Conservation (phyloP, 2,329 filamentous ascomycete genomes). For the Sporothrix sp. region DNA sequence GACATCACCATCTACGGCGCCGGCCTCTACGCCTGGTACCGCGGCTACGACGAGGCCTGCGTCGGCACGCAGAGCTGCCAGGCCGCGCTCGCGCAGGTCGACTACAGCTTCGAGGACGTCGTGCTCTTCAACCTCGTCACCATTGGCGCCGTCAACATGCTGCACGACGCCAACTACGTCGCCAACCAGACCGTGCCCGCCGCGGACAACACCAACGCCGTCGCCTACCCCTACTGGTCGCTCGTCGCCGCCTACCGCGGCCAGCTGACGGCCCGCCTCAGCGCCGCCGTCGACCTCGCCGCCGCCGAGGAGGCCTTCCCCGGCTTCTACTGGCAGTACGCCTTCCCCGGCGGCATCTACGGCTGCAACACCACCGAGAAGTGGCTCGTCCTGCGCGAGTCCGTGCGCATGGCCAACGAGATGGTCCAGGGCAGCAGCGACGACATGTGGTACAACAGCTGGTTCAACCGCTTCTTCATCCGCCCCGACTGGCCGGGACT, state of each 20-base stretch:
- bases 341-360: too few relatives aligned
- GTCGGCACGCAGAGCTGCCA: not conserved
- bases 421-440: too few relatives aligned
- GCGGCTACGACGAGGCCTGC: not conserved
- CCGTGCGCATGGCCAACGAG: too few relatives aligned
- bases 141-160: not conserved
- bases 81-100: not conserved
- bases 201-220: not conserved
- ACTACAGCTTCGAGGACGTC: not conserved
- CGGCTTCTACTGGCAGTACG: too few relatives aligned
- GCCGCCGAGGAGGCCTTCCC: too few relatives aligned
- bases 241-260: not conserved
- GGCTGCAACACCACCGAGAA: too few relatives aligned
- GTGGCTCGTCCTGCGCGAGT: too few relatives aligned
- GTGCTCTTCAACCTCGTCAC: not conserved
- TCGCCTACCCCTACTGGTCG: not conserved
- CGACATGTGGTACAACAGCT: too few relatives aligned
- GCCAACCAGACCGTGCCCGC: not conserved
- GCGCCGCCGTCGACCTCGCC: too few relatives aligned
- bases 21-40: not conserved
- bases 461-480: too few relatives aligned
- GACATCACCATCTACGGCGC: not conserved
- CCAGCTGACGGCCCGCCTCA: not conserved
- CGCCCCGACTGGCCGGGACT: too few relatives aligned
- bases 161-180: not conserved